Percentiles rank a stretch among this genome's conserved stretches.
Conservation (phyloP, 176 grass and related monocot genomes). For the Typha latifolia region DNA sequence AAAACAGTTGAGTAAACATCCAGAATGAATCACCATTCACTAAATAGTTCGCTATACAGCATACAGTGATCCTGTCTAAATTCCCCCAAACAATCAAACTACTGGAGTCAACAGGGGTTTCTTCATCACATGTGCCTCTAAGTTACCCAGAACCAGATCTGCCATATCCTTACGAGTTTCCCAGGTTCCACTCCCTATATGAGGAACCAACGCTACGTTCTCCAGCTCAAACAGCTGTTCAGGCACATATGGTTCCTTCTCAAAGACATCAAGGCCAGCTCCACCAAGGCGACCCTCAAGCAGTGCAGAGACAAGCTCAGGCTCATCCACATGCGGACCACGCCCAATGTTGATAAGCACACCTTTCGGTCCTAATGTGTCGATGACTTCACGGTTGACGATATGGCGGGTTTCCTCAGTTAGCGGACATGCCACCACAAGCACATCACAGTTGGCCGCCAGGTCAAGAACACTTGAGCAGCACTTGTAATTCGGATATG, state of each 20-base stretch:
- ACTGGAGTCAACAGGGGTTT: slow-evolving; percentile 75
- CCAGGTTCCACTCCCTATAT: slow-evolving; percentile 53
- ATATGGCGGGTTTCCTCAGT: slow-evolving; percentile 64
- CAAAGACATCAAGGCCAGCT: slow-evolving; percentile 80
- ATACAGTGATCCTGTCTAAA: too few species aligned
- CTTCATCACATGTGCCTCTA: slow-evolving; percentile 53
- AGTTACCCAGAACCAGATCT: slow-evolving; percentile 69
- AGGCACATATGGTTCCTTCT: slow-evolving; percentile 57
- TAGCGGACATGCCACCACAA: slow-evolving; percentile 63
- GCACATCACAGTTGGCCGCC: slow-evolving; percentile 59
- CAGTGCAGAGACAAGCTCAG: slow-evolving; percentile 56
- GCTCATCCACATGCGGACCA: slow-evolving; percentile 72
- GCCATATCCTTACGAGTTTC: slow-evolving; percentile 66
- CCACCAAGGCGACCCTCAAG: slow-evolving; percentile 55
- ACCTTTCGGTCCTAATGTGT: slow-evolving; percentile 56
- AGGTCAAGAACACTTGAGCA: slow-evolving; percentile 37
- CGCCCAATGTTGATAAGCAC: slow-evolving; percentile 80
- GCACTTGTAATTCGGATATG: slow-evolving; percentile 50
- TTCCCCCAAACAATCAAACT: slow-evolving; percentile 21
- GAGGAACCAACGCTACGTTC: slow-evolving; percentile 73
- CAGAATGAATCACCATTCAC: too few species aligned
- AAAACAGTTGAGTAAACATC: too few species aligned
- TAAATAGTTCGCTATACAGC: not conserved
- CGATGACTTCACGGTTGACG: slow-evolving; percentile 70
- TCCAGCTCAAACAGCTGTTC: slow-evolving; percentile 55